phyloP scores from a whole-genome alignment of 495 filamentous ascomycete species.

The Neurospora tetrasperma region DNA sequence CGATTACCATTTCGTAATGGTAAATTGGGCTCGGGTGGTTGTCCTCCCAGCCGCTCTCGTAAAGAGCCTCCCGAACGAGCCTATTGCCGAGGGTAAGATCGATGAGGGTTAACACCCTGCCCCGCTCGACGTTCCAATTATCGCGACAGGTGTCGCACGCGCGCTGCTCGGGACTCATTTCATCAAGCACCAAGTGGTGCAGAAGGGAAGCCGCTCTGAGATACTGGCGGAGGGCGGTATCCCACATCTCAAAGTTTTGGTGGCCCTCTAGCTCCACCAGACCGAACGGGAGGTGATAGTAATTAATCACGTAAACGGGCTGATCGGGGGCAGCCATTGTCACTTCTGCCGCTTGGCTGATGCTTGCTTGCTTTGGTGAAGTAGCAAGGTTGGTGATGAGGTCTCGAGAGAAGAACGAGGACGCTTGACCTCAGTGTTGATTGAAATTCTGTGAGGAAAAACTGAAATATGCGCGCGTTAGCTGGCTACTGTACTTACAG shows the following conservation, averaged over 20 bases:
- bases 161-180: not conserved
- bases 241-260: not conserved
- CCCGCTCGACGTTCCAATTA: not conserved
- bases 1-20: not conserved
- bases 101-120: not conserved
- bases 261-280: not conserved
- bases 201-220: not conserved
- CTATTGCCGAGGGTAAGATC: not conserved
- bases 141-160: not conserved
- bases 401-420: not conserved
- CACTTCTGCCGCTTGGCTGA: not conserved
- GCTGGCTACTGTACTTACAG: not conserved
- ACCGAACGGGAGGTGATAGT: not conserved
- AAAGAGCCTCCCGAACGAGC: not conserved
- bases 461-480: not conserved
- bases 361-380: not conserved
- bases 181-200: not conserved
- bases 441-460: not conserved
- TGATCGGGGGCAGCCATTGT: not conserved
- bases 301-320: not conserved
- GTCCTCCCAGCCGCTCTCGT: not conserved
- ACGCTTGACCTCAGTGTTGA: not conserved
- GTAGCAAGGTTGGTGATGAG: not conserved
- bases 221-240: not conserved
- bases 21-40: not conserved